A percentile compares a stretch with the other conserved stretches of the same genome.
Evolutionary conservation across 208 protist genomes (phyloP).

Genomic region (Giardia muris): DNA sequence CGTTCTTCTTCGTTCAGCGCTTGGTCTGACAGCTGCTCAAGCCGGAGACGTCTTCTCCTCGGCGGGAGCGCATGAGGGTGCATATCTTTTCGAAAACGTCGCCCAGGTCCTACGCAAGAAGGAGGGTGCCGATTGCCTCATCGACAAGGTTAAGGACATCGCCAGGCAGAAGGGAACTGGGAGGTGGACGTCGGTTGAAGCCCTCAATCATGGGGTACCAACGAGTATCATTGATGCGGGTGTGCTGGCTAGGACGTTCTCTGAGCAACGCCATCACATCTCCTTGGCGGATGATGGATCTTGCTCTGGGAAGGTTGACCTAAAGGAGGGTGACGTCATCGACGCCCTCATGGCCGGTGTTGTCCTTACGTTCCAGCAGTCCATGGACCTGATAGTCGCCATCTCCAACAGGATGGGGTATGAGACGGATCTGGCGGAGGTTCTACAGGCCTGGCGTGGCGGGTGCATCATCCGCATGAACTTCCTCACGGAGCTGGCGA

Average conservation of each 20-base stretch:
- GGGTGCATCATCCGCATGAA: slow-evolving; percentile 47
- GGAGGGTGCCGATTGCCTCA: slow-evolving; percentile 59
- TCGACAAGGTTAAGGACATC: slow-evolving; percentile 77
- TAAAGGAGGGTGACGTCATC: slow-evolving; percentile 41
- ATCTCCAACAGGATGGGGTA: slow-evolving; percentile 36
- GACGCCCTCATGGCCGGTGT: slow-evolving; percentile 24
- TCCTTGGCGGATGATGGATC: neutral
- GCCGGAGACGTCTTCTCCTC: slow-evolving; percentile 48
- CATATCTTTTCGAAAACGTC: slow-evolving; percentile 93
- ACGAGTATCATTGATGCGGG: slow-evolving; percentile 67
- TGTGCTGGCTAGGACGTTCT: slow-evolving; percentile 60
- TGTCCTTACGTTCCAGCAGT: slow-evolving; percentile 38
- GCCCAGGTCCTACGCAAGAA: slow-evolving; percentile 70
- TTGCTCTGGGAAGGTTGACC: neutral
- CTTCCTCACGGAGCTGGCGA: slow-evolving; percentile 33
- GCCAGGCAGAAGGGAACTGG: slow-evolving; percentile 73
- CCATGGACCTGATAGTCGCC: neutral
- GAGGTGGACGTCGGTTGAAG: slow-evolving; percentile 50
- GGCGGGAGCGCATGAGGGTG: slow-evolving; percentile 73
- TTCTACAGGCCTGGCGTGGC: slow-evolving; percentile 64
- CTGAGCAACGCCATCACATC: slow-evolving; percentile 67
- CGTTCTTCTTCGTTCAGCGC: slow-evolving; percentile 63
- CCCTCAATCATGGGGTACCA: slow-evolving; percentile 66
- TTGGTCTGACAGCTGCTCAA: slow-evolving; percentile 8
- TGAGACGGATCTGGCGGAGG: slow-evolving; percentile 56